Evolutionary conservation across 2,329 filamentous ascomycete species (phyloP).

Genomic region (Colletotrichum truncatum): DNA sequence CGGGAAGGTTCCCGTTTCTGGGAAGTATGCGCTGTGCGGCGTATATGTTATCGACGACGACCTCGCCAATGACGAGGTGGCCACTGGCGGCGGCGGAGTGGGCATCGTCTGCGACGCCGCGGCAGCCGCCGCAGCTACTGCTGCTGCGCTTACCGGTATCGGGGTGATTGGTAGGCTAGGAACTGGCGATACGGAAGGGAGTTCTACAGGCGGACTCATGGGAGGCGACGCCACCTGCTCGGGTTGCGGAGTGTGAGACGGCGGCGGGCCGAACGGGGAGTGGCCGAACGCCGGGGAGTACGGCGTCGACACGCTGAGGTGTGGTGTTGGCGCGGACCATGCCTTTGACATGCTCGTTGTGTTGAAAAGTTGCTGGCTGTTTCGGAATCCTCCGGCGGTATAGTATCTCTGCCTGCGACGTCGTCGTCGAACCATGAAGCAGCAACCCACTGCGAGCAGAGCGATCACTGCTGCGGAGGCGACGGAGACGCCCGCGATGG

Average conservation of each 20-base stretch:
- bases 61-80: background rate
- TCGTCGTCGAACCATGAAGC: slow-evolving; percentile 43
- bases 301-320: slow-evolving; percentile 10
- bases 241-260: slow-evolving; percentile 24
- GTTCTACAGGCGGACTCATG: slow-evolving; percentile 38
- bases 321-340: slow-evolving; percentile 26
- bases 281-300: slow-evolving; percentile 18
- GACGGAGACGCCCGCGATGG: slow-evolving; percentile 54
- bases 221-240: slow-evolving; percentile 26
- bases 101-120: background rate
- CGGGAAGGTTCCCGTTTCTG: slow-evolving; percentile 14
- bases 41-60: slow-evolving; percentile 12
- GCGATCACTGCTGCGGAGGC: slow-evolving; percentile 41
- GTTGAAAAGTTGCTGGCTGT: slow-evolving; percentile 23
- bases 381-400: background rate
- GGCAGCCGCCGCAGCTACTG: background rate
- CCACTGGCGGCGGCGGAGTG: background rate
- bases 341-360: slow-evolving; percentile 26
- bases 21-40: slow-evolving; percentile 25
- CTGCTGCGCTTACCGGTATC: background rate
- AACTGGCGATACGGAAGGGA: slow-evolving; percentile 32
- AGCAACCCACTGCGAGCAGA: slow-evolving; percentile 31
- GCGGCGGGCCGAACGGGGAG: background rate
- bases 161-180: background rate
- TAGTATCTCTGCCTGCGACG: slow-evolving; percentile 28